Evolutionary conservation across 176 grass and related monocot genomes (phyloP).

Genomic region (Areca catechu): DNA sequence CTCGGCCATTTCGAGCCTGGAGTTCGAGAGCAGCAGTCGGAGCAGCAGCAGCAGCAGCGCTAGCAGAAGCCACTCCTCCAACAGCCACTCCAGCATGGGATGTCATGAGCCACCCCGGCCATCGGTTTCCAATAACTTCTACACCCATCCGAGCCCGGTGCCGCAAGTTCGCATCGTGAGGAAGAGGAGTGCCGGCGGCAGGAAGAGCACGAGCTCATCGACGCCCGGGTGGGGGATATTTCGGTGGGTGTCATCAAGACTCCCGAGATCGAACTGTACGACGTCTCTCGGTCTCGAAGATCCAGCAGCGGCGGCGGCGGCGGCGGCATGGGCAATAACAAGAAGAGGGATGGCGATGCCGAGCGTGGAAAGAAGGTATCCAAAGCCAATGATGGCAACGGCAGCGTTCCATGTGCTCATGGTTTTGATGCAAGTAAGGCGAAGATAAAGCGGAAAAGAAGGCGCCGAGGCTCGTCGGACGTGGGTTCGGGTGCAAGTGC

Average conservation of each 20-base stretch:
- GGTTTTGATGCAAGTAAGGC: too few species aligned
- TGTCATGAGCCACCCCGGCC: slow-evolving; percentile 2
- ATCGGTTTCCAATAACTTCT: slow-evolving; percentile 35
- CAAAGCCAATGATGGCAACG: not conserved
- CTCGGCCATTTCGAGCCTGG: not conserved
- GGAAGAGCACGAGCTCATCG: slow-evolving; percentile 26
- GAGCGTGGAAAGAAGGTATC: slow-evolving; percentile 5
- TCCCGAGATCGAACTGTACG: slow-evolving; percentile 27
- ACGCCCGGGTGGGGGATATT: slow-evolving; percentile 23
- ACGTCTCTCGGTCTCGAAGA: slow-evolving; percentile 14
- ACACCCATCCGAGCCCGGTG: slow-evolving; percentile 31
- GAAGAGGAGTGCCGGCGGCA: not conserved
- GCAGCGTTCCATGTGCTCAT: too few species aligned
- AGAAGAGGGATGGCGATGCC: not conserved
- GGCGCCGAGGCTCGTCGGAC: slow-evolving; percentile 6
- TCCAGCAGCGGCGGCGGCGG: not conserved
- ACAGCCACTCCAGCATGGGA: not conserved
- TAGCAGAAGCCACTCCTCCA: slow-evolving; percentile 32
- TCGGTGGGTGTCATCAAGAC: slow-evolving; percentile 24
- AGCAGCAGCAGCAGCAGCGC: slow-evolving; percentile 23
- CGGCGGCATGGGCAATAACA: not conserved
- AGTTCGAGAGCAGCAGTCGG: slow-evolving; percentile 19
- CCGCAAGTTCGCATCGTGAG: slow-evolving; percentile 12
- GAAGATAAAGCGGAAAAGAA: slow-evolving; percentile 16
- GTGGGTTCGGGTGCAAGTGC: slow-evolving; percentile 36